Base-by-base conservation (phyloP, 164 flowering plant genomes). In the Kingdonia uniflora region DNA sequence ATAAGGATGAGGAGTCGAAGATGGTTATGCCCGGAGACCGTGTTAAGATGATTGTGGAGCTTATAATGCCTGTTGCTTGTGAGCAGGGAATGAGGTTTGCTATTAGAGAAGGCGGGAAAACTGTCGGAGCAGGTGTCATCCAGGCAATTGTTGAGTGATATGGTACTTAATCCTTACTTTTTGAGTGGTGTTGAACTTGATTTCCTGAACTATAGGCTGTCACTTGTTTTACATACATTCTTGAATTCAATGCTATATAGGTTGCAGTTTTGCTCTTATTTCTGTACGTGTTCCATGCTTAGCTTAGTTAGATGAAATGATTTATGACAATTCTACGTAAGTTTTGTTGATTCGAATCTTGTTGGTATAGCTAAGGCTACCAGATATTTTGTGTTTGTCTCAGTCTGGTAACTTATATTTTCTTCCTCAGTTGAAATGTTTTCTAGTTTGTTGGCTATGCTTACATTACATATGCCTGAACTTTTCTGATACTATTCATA, bases 61-160 rank as follows among this genome's bases (percentile, higher is more conserved):
- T 71, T 15, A 66, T 66, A 6, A 54, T 63, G 68, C 71, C 71
- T 1, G 63, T 71, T 21, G 74, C 74, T 13, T 66, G 71, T 57
- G 74, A 71, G 58, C 66, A 56, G 42, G 71, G 74, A 8, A 71
- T 71, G 74, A 66, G 74, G 64, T 70, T 70, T 56, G 68, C 74
- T 52, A 70, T 70, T 39, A 70, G 74, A 59, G 74, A 71, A 56
- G 74, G 74, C 11, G 74, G 74, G 33, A 71, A 67, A 71, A 71
- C 74, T 43, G 71, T 71, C 22, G 74, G 74, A 6, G 74, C 71
- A 11, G 74, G 71, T 25, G 71, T 70, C 21, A 66, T 70, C 42
- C 68, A 63, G 57, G 29, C 68, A 25, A 70, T 70, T 35, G 24
- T 70, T 15, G 74, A 67, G 57, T 70, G 52, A 66, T 19, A 23